Evolutionary conservation across 345 rosid genomes (phyloP).

Genomic region (Eucalyptus cloeziana): DNA sequence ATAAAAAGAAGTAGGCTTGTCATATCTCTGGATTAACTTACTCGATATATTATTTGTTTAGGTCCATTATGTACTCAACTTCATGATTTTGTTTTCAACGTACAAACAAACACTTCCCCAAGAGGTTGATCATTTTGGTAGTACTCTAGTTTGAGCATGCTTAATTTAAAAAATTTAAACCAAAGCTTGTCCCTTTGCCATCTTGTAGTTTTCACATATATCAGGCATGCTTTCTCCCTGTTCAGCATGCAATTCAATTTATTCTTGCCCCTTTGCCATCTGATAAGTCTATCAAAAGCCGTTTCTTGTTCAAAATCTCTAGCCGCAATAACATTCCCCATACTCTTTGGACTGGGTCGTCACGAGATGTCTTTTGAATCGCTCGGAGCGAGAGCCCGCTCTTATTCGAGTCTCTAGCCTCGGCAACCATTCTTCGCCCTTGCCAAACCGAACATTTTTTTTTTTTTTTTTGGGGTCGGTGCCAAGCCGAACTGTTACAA

Average conservation of each 20-base stretch:
- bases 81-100: too few species aligned
- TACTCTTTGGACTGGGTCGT: rapidly evolving
- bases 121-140: background rate
- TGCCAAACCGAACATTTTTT: rapidly evolving
- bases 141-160: background rate
- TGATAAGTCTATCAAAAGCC: too few species aligned
- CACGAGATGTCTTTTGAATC: too few species aligned
- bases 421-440: background rate
- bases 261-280: too few species aligned
- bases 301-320: too few species aligned
- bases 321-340: background rate
- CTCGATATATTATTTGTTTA: too few species aligned
- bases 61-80: too few species aligned
- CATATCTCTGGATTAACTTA: too few species aligned
- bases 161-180: too few species aligned
- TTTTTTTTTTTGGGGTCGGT: too few species aligned
- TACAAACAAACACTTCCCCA: background rate
- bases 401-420: too few species aligned
- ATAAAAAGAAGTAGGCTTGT: background rate
- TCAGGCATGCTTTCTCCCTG: background rate
- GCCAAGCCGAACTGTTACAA: rapidly evolving
- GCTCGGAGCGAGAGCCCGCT: rapidly evolving
- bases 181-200: background rate
- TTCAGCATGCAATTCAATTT: background rate
- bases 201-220: too few species aligned